Evolutionary conservation across 768 basidiomycete species (phyloP).

Genomic region (Hypsizygus marmoreus): DNA sequence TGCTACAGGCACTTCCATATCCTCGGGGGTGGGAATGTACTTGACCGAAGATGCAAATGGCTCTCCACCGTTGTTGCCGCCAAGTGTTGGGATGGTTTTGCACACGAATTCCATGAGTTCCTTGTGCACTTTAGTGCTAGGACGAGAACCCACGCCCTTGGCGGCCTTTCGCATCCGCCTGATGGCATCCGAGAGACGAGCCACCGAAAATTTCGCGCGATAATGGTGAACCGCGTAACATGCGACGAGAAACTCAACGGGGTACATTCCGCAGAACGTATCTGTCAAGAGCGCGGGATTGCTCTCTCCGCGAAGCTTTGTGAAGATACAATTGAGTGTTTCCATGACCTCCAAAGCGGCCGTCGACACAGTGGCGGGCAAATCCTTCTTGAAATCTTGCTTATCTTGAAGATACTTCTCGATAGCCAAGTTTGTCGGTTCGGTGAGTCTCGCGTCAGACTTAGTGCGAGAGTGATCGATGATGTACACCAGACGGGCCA

Average conservation of each 20-base stretch:
- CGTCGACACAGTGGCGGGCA: neutral
- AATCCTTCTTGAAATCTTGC: constrained; percentile 1
- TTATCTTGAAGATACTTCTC: constrained; percentile 24
- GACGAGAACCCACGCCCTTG: constrained; percentile 1
- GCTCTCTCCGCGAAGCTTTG: constrained; percentile 23
- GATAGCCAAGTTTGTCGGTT: constrained; percentile 22
- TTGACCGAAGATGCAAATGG: neutral
- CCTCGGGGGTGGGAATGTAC: neutral
- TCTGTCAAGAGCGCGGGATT: constrained; percentile 10
- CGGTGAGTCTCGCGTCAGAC: constrained; percentile 10
- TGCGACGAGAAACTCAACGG: constrained; percentile 48
- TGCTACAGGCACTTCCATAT: neutral
- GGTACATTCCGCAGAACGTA: constrained; percentile 29
- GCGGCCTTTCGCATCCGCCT: constrained; percentile 27
- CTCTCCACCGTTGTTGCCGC: constrained; percentile 2
- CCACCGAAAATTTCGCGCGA: constrained; percentile 31
- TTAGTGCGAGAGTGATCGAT: constrained; percentile 13
- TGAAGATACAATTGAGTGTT: constrained; percentile 12
- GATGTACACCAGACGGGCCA: constrained; percentile 37
- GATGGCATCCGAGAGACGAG: constrained; percentile 46
- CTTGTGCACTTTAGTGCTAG: constrained; percentile 10
- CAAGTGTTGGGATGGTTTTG: constrained; percentile 5
- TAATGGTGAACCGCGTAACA: constrained; percentile 41
- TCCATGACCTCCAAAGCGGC: constrained; percentile 14
- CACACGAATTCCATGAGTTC: constrained; percentile 10